These are phyloP conservation scores for Russula ochroleuca DNA, from an alignment of 768 basidiomycete genomes.

Conservation along the genomic window DNA sequence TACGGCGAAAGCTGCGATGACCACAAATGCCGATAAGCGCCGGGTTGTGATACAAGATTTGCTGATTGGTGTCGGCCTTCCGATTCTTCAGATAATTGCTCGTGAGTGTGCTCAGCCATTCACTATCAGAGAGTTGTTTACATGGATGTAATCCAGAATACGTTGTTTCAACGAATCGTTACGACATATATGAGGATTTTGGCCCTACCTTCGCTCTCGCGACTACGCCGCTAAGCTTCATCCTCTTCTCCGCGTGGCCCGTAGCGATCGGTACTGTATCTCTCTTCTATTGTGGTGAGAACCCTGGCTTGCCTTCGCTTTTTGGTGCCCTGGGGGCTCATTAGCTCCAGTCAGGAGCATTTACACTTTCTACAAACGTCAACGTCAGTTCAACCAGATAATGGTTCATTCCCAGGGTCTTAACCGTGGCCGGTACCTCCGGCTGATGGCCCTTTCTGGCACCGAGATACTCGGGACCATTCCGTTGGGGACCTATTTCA, in stretches of 20 bases:
- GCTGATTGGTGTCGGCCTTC: conserved; percentile 31
- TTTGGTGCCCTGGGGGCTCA: neutral
- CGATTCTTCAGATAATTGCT: conserved; percentile 6
- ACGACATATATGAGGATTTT: conserved; percentile 34
- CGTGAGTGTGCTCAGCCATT: neutral
- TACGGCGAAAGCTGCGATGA: conserved; percentile 33
- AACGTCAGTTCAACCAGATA: conserved; percentile 26
- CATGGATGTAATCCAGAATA: neutral
- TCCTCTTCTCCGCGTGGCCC: conserved; percentile 35
- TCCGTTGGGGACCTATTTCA: neutral
- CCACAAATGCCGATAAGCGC: conserved; percentile 21
- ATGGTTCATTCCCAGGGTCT: conserved; percentile 13
- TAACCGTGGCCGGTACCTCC: conserved; percentile 27
- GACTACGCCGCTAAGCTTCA: conserved; percentile 31
- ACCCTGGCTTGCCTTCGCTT: neutral
- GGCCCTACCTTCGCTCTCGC: conserved; percentile 43
- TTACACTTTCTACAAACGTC: conserved; percentile 27
- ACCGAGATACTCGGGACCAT: neutral
- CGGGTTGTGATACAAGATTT: conserved; percentile 11
- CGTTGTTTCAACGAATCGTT: neutral
- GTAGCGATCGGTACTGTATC: conserved; percentile 30
- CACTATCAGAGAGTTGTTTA: neutral
- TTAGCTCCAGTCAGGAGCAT: conserved; percentile 29
- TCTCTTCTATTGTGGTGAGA: conserved; percentile 40
- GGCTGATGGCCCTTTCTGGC: neutral